These are phyloP conservation scores for Potentilla sterilis DNA, from an alignment of 306 rosid species.

Conservation along the genomic window DNA sequence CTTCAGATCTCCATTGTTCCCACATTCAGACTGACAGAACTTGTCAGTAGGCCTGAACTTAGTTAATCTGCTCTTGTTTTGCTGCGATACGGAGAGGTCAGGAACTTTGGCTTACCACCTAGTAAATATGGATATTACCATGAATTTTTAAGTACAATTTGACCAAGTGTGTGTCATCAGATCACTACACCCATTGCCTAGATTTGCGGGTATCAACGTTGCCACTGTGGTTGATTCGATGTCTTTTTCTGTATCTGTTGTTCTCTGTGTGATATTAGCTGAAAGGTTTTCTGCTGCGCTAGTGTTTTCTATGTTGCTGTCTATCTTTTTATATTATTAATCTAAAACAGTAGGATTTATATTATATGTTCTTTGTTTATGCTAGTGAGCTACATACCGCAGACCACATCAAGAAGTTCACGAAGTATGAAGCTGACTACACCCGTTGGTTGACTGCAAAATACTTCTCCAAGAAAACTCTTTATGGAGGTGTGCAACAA, in stretches of 20 bases:
- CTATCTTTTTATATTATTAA: neutral
- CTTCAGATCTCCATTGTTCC: neutral
- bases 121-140: neutral
- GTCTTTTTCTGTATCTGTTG: neutral
- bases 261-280: neutral
- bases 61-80: neutral
- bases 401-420: conserved; percentile 39
- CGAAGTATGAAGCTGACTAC: conserved; percentile 52
- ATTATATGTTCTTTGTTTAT: conserved; percentile 20
- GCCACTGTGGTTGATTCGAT: neutral
- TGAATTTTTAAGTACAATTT: neutral
- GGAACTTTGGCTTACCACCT: neutral
- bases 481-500: conserved; percentile 44
- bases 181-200: neutral
- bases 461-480: conserved; percentile 47
- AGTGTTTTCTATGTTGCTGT: neutral
- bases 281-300: neutral
- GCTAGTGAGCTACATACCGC: conserved; percentile 29
- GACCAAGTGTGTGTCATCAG: neutral
- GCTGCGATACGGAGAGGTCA: neutral
- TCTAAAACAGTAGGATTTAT: neutral
- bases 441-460: conserved; percentile 44
- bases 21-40: neutral
- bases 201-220: neutral
- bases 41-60: conserved; percentile 3